Percentiles rank a stretch among this genome's conserved stretches.
Evolutionary conservation across 2,329 filamentous ascomycete genomes (phyloP).

Genomic region (Talaromyces islandicus): DNA sequence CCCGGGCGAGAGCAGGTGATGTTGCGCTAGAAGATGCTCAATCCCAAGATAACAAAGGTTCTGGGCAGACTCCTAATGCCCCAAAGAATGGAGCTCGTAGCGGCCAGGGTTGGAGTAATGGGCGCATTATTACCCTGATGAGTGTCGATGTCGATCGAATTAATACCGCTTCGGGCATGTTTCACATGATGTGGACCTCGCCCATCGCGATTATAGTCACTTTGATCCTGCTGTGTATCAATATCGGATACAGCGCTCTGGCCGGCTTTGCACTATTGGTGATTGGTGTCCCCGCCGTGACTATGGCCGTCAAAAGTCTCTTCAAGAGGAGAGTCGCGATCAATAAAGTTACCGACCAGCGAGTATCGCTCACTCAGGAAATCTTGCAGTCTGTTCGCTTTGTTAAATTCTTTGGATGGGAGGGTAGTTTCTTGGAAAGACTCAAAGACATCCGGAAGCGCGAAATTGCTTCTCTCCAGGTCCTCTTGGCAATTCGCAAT

Average conservation of each 20-base stretch:
- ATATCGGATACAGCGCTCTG: conserved; percentile 82
- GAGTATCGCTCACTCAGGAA: conserved; percentile 86
- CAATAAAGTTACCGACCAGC: conserved; percentile 90
- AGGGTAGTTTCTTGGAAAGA: conserved; percentile 74
- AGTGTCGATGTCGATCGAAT: conserved; percentile 91
- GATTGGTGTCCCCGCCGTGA: conserved; percentile 70
- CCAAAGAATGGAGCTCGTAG: conserved; percentile 48
- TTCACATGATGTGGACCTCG: conserved; percentile 87
- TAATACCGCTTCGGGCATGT: conserved; percentile 79
- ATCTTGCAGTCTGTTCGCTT: conserved; percentile 87
- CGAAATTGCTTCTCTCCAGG: conserved; percentile 80
- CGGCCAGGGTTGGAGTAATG: conserved; percentile 83
- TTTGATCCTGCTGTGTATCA: conserved; percentile 73
- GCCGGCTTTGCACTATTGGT: conserved; percentile 80
- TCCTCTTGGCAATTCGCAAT: conserved; percentile 75
- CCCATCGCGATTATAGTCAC: conserved; percentile 75
- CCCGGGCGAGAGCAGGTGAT: conserved; percentile 79
- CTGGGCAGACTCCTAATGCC: conserved; percentile 32
- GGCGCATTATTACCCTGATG: conserved; percentile 88
- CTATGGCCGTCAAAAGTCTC: conserved; percentile 67
- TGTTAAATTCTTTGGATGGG: conserved; percentile 97
- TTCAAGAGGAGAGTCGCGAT: conserved; percentile 71
- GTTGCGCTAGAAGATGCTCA: conserved; percentile 39
- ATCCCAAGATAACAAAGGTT: conserved; percentile 33
- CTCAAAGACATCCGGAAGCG: conserved; percentile 65